phyloP scores from a whole-genome alignment of 257 asterid species.

The Sherardia arvensis region DNA sequence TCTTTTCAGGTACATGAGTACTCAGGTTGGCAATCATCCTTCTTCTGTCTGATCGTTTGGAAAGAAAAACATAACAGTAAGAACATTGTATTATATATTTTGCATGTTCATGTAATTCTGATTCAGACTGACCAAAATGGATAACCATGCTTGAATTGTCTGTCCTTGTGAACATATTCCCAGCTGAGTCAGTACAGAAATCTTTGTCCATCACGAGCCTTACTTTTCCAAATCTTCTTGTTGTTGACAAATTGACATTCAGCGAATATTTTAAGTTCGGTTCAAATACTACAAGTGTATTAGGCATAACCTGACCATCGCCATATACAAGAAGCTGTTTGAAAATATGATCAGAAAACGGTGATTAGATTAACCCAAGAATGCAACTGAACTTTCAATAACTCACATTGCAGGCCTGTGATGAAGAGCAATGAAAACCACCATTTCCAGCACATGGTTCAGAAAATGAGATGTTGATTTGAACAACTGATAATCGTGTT shows the following conservation, averaged over 20 bases:
- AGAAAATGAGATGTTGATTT: conserved; percentile 61
- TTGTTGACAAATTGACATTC: conserved; percentile 42
- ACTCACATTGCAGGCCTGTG: conserved; percentile 87
- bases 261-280: conserved; percentile 59
- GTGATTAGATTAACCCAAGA: neutral
- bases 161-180: conserved; percentile 62
- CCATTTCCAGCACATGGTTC: conserved; percentile 62
- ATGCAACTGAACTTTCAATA: neutral
- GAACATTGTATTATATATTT: neutral
- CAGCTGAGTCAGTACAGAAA: conserved; percentile 77
- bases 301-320: conserved; percentile 65
- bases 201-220: conserved; percentile 56
- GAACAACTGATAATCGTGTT: conserved; percentile 54
- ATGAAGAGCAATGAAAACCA: conserved; percentile 66
- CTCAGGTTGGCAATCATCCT: conserved; percentile 53
- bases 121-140: conserved; percentile 59
- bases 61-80: conserved; percentile 2
- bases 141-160: conserved; percentile 57
- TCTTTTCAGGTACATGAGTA: conserved; percentile 71
- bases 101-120: neutral
- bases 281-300: conserved; percentile 40
- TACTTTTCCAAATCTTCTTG: conserved; percentile 51
- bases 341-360: neutral
- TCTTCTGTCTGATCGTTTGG: conserved; percentile 58
- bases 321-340: conserved; percentile 88